Evolutionary conservation across 2,329 filamentous ascomycete species (phyloP).

Genomic region (Albophoma yamanashiensis): DNA sequence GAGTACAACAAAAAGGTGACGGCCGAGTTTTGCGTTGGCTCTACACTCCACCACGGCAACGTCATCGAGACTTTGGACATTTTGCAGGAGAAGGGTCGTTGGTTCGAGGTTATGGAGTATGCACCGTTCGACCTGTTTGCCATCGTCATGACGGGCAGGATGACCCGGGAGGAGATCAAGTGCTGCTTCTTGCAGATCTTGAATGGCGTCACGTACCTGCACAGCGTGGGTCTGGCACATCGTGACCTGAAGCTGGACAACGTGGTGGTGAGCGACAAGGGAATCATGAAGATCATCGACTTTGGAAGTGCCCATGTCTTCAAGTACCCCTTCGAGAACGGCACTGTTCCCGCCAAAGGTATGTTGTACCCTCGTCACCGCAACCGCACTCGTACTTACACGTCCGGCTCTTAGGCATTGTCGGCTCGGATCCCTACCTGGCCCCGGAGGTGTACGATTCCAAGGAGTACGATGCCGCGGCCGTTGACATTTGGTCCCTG

Average conservation of each 20-base stretch:
- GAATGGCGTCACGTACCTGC: conserved; percentile 86
- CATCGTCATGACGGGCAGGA: conserved; percentile 97
- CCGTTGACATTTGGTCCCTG: conserved; percentile 94
- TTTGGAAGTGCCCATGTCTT: conserved; percentile 97
- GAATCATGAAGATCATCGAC: conserved; percentile 99
- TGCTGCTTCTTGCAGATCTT: conserved; percentile 92
- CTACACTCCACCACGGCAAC: conserved; percentile 92
- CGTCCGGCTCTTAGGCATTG: conserved; percentile 34
- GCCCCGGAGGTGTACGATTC: conserved; percentile 95
- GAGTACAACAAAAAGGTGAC: conserved; percentile 98
- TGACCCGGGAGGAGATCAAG: conserved; percentile 81
- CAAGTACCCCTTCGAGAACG: conserved; percentile 91
- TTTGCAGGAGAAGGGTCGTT: conserved; percentile 83
- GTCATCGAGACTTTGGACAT: conserved; percentile 98
- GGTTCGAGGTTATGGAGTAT: conserved; percentile 99
- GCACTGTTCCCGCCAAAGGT: conserved; percentile 27
- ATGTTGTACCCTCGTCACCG: background rate
- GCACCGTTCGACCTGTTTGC: conserved; percentile 93
- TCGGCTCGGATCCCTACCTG: conserved; percentile 87
- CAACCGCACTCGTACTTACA: background rate
- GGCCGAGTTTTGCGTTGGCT: conserved; percentile 96
- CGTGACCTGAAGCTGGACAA: conserved; percentile 95
- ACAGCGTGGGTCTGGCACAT: conserved; percentile 90
- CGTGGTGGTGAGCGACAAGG: conserved; percentile 89
- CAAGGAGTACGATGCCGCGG: conserved; percentile 84